These are phyloP conservation scores for Trifolium fragiferum DNA, from an alignment of 306 rosid species.

Conservation along the genomic window DNA sequence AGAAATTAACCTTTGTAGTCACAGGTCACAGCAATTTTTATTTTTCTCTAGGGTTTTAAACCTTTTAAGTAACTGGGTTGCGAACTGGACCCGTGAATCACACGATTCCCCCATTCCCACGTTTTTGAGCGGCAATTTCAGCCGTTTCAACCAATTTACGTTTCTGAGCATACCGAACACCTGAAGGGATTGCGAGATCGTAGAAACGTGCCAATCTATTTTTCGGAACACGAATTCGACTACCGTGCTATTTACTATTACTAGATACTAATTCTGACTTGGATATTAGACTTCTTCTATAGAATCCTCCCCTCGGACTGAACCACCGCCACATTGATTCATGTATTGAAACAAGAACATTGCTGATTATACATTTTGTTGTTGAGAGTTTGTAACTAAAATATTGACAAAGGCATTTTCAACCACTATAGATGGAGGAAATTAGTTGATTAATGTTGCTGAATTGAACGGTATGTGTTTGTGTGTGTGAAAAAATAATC, in stretches of 20 bases:
- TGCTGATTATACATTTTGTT: not conserved
- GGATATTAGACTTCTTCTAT: not conserved
- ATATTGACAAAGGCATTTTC: not conserved
- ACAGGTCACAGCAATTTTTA: no score
- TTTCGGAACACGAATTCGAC: no score
- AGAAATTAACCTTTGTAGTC: no score
- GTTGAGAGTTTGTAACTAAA: not conserved
- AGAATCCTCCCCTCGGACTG: not conserved
- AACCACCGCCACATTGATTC: not conserved
- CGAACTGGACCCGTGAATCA: not conserved
- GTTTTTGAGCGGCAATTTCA: not conserved
- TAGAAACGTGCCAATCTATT: not conserved
- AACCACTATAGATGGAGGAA: not conserved
- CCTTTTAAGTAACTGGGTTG: no score
- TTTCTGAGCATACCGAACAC: not conserved
- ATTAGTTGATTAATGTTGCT: not conserved
- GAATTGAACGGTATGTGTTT: not conserved
- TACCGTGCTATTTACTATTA: not conserved
- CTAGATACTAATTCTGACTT: not conserved
- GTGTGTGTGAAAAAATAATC: not conserved
- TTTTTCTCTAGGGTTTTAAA: no score
- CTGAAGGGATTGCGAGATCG: not conserved
- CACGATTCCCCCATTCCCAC: not conserved
- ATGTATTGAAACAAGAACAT: not conserved
- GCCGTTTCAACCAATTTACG: not conserved